Percentiles rank a stretch among this genome's conserved stretches.
Conservation (phyloP, 495 filamentous ascomycete genomes). For the Penicillium verhagenii region DNA sequence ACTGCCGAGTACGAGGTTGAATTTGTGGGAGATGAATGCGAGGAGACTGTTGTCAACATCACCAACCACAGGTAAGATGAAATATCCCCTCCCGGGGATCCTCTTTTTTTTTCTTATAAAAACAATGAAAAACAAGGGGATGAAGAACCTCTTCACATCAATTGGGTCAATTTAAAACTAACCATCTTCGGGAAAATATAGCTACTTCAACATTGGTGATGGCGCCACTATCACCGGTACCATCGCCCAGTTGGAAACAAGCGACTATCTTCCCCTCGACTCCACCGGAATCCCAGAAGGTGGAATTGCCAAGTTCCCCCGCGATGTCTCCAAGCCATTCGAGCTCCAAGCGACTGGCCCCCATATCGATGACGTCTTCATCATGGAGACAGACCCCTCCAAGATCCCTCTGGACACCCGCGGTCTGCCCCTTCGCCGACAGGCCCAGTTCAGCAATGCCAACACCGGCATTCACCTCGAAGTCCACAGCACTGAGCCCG, state of each 20-base stretch:
- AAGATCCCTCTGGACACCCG: constrained; percentile 78
- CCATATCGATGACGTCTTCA: constrained; percentile 87
- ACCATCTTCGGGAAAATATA: constrained; percentile 33
- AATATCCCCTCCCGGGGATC: no score
- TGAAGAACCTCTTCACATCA: no score
- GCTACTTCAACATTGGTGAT: constrained; percentile 86
- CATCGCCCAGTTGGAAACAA: constrained; percentile 65
- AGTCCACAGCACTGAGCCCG: constrained; percentile 84
- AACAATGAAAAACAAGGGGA: no score
- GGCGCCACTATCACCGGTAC: constrained; percentile 72
- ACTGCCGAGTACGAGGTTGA: constrained; percentile 88
- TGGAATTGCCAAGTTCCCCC: constrained; percentile 49
- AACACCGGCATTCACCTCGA: constrained; percentile 74
- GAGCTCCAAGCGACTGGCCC: constrained; percentile 63
- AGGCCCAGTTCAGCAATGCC: constrained; percentile 69
- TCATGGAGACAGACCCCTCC: constrained; percentile 62
- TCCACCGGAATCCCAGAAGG: constrained; percentile 62
- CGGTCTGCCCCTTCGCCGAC: constrained; percentile 54
- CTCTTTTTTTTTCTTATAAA: no score
- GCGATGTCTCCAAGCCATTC: constrained; percentile 59
- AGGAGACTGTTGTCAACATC: constrained; percentile 85
- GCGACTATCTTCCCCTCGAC: constrained; percentile 73
- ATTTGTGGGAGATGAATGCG: constrained; percentile 68
- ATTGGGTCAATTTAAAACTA: neutral
- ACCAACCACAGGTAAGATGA: constrained; percentile 87